A percentile compares a stretch with the other conserved stretches of the same genome.
phyloP scores from a whole-genome alignment of 2,329 filamentous ascomycete genomes.

The Metarhizium sp. region DNA sequence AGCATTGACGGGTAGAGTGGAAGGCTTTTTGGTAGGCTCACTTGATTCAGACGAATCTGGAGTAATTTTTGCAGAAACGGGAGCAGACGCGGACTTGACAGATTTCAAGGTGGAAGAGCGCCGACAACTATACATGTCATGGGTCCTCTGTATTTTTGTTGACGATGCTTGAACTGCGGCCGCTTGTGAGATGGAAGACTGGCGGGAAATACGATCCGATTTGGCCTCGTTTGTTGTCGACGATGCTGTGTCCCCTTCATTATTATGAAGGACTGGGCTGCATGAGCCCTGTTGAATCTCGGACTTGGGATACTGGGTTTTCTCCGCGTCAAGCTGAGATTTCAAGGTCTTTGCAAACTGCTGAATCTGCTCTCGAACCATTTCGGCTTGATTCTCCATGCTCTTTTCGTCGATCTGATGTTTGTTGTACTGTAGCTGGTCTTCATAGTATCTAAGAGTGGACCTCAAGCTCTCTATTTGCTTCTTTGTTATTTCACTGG shows the following conservation, averaged over 20 bases:
- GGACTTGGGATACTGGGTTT: slow-evolving; percentile 28
- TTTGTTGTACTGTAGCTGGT: slow-evolving; percentile 51
- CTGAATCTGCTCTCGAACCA: slow-evolving; percentile 35
- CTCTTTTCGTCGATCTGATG: slow-evolving; percentile 51
- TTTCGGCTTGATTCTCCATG: slow-evolving; percentile 33
- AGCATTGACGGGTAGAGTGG: slow-evolving; percentile 33
- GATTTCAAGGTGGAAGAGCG: slow-evolving; percentile 17
- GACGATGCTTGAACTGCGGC: slow-evolving; percentile 7
- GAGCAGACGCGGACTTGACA: slow-evolving; percentile 16
- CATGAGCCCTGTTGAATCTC: slow-evolving; percentile 16
- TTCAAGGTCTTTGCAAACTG: slow-evolving; percentile 39
- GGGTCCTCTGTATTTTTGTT: slow-evolving; percentile 5
- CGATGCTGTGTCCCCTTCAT: slow-evolving; percentile 6
- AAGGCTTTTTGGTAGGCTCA: slow-evolving; percentile 22
- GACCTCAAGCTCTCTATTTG: slow-evolving; percentile 42
- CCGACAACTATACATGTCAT: slow-evolving; percentile 10
- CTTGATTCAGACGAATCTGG: slow-evolving; percentile 9
- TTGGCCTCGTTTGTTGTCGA: slow-evolving; percentile 10
- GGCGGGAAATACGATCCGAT: slow-evolving; percentile 7
- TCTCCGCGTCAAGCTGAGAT: slow-evolving; percentile 36
- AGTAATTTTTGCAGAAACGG: slow-evolving; percentile 12
- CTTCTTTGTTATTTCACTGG: slow-evolving; percentile 51
- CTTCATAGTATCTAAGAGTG: slow-evolving; percentile 47
- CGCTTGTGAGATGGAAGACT: slow-evolving; percentile 8
- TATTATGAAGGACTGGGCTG: slow-evolving; percentile 10